Evolutionary conservation across 768 basidiomycete species (phyloP).

Genomic region (Kwoniella sp.): DNA sequence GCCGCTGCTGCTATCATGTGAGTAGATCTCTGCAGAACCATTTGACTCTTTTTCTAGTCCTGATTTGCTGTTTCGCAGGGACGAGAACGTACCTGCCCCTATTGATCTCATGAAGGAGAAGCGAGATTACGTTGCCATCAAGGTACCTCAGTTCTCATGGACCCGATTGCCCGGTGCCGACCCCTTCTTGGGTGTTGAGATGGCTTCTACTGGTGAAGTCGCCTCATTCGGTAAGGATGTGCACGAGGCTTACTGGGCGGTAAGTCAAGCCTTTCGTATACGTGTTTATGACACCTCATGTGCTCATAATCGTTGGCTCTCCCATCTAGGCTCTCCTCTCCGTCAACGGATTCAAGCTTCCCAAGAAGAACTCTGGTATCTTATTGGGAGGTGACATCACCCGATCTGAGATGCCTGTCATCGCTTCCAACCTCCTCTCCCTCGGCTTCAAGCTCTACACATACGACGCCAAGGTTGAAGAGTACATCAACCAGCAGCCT

Average conservation of each 20-base stretch:
- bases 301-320: neutral
- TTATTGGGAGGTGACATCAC: conserved; percentile 87
- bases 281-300: neutral
- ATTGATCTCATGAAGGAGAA: conserved; percentile 86
- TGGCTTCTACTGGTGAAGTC: conserved; percentile 98
- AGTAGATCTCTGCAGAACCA: neutral
- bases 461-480: conserved; percentile 64
- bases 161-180: conserved; percentile 93
- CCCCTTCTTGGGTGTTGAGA: conserved; percentile 95
- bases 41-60: neutral
- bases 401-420: conserved; percentile 79
- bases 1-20: conserved; percentile 59
- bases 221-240: conserved; percentile 92
- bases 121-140: conserved; percentile 90
- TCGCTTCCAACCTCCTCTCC: conserved; percentile 76
- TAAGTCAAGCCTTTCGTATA: neutral
- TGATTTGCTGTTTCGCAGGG: conserved; percentile 10
- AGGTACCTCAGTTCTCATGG: conserved; percentile 98
- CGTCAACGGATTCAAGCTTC: conserved; percentile 93
- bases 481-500: conserved; percentile 77
- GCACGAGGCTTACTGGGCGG: conserved; percentile 72
- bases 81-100: conserved; percentile 80
- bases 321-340: conserved; percentile 68
- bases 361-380: conserved; percentile 78
- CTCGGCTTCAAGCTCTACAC: conserved; percentile 91